These are phyloP conservation scores for Lactarius sanguifluus DNA, from an alignment of 768 basidiomycete species.

Conservation along the genomic window DNA sequence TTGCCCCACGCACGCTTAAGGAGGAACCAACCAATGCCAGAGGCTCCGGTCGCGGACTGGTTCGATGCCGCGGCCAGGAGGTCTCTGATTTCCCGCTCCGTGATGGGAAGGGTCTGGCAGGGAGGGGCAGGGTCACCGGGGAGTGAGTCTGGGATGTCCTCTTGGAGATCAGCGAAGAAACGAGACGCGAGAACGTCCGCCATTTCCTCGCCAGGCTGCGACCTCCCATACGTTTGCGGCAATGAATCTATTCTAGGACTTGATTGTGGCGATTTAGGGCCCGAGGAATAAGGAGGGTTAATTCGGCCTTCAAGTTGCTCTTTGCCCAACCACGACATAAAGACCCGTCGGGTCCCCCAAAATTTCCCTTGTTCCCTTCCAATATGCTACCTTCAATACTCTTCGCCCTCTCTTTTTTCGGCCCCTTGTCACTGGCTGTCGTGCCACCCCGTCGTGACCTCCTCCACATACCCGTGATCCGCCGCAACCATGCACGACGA, in stretches of 20 bases:
- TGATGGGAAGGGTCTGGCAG: too few relatives aligned
- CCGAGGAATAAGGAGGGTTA: background rate
- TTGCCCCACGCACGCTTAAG: too few relatives aligned
- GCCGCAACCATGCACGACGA: conserved; percentile 34
- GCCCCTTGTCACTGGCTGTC: conserved; percentile 35
- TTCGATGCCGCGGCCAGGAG: too few relatives aligned
- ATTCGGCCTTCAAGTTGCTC: background rate
- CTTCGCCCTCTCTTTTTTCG: conserved; percentile 36
- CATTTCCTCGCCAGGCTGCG: too few relatives aligned
- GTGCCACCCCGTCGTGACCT: conserved; percentile 36
- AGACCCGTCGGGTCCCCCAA: background rate
- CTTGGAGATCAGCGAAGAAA: too few relatives aligned
- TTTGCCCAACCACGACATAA: background rate
- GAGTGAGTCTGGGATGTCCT: too few relatives aligned
- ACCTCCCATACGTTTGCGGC: conserved; percentile 33
- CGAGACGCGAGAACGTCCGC: too few relatives aligned
- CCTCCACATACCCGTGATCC: conserved; percentile 45
- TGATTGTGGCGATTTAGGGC: conserved; percentile 48
- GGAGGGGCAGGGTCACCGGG: too few relatives aligned
- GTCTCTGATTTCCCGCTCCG: too few relatives aligned
- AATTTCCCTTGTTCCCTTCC: background rate
- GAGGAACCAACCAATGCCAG: too few relatives aligned
- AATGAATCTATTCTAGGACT: conserved; percentile 54
- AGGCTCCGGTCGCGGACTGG: too few relatives aligned
- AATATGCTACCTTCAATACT: conserved; percentile 28